Base-by-base conservation (phyloP, 805 yeast genomes). In the Myxozyma neotropica region DNA sequence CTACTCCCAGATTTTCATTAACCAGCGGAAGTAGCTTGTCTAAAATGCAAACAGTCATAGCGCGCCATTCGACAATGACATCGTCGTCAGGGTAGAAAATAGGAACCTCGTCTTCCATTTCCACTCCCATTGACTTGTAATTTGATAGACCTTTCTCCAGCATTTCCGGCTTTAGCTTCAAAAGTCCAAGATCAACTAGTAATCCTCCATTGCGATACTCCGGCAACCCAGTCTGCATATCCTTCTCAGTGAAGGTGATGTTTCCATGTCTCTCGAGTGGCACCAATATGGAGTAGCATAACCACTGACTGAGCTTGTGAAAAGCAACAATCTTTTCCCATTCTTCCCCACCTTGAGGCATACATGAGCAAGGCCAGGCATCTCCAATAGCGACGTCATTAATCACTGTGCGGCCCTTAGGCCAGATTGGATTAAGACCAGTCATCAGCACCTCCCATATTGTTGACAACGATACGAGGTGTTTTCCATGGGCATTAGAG, bases 281-380 rank as follows among this genome's bases (percentile, higher is more conserved):
- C 13, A 78, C 77, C 19, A 84, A 68, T 52, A 84, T 70, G 1
- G 88, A 84, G 68, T 84, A 84, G 21, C 86, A 80, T 8, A 84
- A 73, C 88, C 88, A 84, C 70, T 84, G 89, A 0, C 87, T 83
- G 39, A 85, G 74, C 59, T 85, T 84, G 66, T 84, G 88, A 71
- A 84, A 84, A 1, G 88, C 84, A 17, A 82, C 82, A 48, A 84
- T 78, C 45, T 73, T 73, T 17, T 74, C 72, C 63, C 74, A 63
- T 39, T 76, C 80, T n/a, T 72, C 74, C 10, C 70, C 59, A 12
- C 53, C 67, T 15, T 60, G 65, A 12, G 70, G 69, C 64, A 69
- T 58, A 5, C 70, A 64, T 10, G 58, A 52, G 35, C 69, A 66
- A 7, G 72, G 72, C 88, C 88, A 85, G 5, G 86, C 83, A 71